These are phyloP conservation scores for Trametes pubescens DNA, from an alignment of 1,284 basidiomycete genomes.

Conservation along the genomic window DNA sequence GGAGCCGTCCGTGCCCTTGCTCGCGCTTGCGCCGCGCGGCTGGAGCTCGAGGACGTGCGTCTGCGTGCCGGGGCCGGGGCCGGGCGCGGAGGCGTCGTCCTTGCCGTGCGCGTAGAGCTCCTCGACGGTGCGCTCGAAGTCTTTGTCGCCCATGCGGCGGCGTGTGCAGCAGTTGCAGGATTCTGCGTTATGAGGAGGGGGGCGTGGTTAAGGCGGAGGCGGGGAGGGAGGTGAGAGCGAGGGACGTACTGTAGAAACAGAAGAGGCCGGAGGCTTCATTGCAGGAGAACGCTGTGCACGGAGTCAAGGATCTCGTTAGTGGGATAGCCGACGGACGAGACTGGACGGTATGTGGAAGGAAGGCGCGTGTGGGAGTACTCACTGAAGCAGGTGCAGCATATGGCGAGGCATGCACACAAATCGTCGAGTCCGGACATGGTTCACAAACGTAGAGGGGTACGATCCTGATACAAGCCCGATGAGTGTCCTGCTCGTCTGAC, in stretches of 20 bases:
- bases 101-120: constrained; percentile 28
- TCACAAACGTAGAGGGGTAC: neutral
- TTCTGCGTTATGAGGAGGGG: neutral
- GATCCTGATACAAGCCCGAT: neutral
- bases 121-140: constrained; percentile 33
- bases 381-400: constrained; percentile 29
- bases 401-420: constrained; percentile 14
- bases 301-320: neutral
- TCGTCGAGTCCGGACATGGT: constrained; percentile 25
- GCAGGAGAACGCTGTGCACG: constrained; percentile 16
- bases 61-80: constrained; percentile 3
- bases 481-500: neutral
- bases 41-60: constrained; percentile 31
- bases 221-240: neutral
- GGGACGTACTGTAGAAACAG: constrained; percentile 30
- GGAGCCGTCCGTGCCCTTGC: neutral
- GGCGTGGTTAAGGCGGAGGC: neutral
- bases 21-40: constrained; percentile 5
- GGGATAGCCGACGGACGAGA: neutral
- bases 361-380: neutral
- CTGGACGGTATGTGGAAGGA: neutral
- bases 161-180: constrained; percentile 26
- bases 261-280: constrained; percentile 23
- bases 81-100: constrained; percentile 1
- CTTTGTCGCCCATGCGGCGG: constrained; percentile 28